Evolutionary conservation across 2,329 filamentous ascomycete species (phyloP).

Genomic region (Nannizzia gypsea): DNA sequence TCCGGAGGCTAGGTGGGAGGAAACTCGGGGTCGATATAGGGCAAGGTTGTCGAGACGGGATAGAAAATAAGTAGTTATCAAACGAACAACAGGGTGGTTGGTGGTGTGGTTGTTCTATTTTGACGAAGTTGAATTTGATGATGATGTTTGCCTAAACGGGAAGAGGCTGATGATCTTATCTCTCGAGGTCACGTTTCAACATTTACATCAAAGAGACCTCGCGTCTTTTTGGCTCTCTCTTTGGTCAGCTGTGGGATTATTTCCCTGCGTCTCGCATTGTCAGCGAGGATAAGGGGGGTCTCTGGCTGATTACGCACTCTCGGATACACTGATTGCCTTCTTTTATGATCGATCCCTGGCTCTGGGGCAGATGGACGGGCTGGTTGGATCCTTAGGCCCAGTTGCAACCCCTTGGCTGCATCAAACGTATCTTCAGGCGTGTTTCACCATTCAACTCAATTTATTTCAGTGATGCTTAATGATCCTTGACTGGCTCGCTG

Average conservation of each 20-base stretch:
- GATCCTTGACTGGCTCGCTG: not conserved
- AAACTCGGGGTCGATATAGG: not conserved
- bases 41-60: not conserved
- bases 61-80: not conserved
- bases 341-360: not conserved
- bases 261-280: not conserved
- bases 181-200: not conserved
- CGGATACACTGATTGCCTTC: not conserved
- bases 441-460: constrained; percentile 5
- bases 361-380: not conserved
- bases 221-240: too few relatives aligned
- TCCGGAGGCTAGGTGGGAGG: not conserved
- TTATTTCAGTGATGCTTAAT: not conserved
- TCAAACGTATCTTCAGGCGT: not conserved
- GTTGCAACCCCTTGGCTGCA: constrained; percentile 1
- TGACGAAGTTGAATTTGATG: not conserved
- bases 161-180: constrained; percentile 3
- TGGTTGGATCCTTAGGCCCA: not conserved
- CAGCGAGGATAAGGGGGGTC: not conserved
- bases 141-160: not conserved
- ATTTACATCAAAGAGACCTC: not conserved
- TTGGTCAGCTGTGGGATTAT: too few relatives aligned
- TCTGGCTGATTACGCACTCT: not conserved
- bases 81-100: not conserved
- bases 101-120: not conserved